phyloP scores from a whole-genome alignment of 768 basidiomycete genomes.

The Calocybe cyanea region DNA sequence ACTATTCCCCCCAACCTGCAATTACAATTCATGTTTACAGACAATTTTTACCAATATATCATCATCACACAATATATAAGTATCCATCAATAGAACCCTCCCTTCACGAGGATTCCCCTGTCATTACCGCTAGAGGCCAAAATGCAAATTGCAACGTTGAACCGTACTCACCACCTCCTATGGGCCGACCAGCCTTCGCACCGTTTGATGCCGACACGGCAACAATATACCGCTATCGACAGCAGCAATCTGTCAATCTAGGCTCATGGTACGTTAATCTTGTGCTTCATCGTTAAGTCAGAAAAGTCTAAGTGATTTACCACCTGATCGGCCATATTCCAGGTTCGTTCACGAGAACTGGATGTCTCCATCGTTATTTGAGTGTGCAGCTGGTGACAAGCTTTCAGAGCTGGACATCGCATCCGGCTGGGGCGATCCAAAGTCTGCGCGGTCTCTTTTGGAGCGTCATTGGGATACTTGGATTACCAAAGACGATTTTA shows the following conservation, averaged over 20 bases:
- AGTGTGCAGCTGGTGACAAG: conserved; percentile 47
- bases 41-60: conserved; percentile 17
- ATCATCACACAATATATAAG: not conserved
- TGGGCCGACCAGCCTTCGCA: conserved; percentile 34
- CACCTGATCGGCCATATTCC: too few species aligned
- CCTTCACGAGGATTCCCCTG: not conserved
- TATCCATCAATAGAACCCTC: too few species aligned
- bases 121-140: not conserved
- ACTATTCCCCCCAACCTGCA: conserved; percentile 33
- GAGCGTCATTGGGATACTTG: conserved; percentile 80
- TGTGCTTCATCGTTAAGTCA: not conserved
- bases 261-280: conserved; percentile 51
- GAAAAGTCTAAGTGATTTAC: not conserved
- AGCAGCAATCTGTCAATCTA: conserved; percentile 62
- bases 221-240: conserved; percentile 54
- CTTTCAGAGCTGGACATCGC: conserved; percentile 65
- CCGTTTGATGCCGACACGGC: conserved; percentile 48
- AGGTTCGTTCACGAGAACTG: conserved; percentile 75
- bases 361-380: conserved; percentile 69
- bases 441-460: conserved; percentile 44
- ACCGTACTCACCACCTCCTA: conserved; percentile 25
- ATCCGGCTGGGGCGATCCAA: conserved; percentile 48
- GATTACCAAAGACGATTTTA: conserved; percentile 62
- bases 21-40: conserved; percentile 25
- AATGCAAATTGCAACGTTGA: conserved; percentile 22